Base-by-base conservation (phyloP, 208 protist genomes). In the Lotmaria passim region DNA sequence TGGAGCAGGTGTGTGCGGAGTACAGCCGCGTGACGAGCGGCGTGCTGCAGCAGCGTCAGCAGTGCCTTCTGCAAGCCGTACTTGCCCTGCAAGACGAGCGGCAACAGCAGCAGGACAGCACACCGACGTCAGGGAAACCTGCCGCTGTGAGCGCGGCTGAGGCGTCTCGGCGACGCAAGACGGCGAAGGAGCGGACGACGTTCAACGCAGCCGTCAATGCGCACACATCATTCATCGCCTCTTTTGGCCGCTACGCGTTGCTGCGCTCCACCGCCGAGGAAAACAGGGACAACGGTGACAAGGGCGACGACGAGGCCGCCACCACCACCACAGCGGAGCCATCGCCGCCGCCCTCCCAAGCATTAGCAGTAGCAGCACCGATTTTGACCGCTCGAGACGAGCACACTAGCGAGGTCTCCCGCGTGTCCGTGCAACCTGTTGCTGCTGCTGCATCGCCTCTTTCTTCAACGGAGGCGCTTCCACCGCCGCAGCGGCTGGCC, bases 1-100 rank as follows among this genome's bases (percentile, higher is more conserved):
- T 83, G 51, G 78, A 76, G 50, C 67, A 70, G 23, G 26, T 58
- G 14, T 78, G 66, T 12, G 59, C 57, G 36, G 66, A 83, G 50
- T 83, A 83, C 63, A 50, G 62, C 26, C 73, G 67, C 36, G 65
- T 83, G 39, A 73, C 59, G 10, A 46, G 38, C 17, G 67, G 66
- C 7, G 61, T 79, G 33, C 64, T 79, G 48, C 62, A 61, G 26
- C 66, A 59, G 53, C 64, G 64, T 23, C 65, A 56, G 38, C 73
- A 79, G 39, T 58, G 44, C 23, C 56, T 74, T n/a, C 26, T 73
- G 23, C 19, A 53, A 7, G 59, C 52, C 38, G 33, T 69, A 8
- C 46, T 44, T 14, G 23, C 17, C 8, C 65, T 61, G 24, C 51
- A 71, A 34, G 0, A 52, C 1, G 38, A 50, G 12, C n/a, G 3